Conservation (phyloP, 352 stramenopile genomes). For the Phytophthora agathidicida region DNA sequence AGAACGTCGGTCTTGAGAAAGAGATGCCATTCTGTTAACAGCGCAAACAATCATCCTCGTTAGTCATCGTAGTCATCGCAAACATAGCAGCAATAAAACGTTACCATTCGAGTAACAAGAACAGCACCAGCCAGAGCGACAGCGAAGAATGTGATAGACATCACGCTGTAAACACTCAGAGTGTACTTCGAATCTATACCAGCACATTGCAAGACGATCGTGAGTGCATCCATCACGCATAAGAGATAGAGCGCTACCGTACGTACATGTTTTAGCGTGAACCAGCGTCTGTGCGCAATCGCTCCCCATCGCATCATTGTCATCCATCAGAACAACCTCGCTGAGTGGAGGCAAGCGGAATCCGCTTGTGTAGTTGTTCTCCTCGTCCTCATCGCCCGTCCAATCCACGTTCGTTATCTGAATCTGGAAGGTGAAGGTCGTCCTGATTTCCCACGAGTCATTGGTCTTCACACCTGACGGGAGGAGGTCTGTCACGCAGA, state of each 20-base stretch:
- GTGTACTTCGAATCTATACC: conserved; percentile 60
- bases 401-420: conserved; percentile 63
- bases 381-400: conserved; percentile 26
- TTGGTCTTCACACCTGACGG: conserved; percentile 65
- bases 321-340: conserved; percentile 69
- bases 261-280: conserved; percentile 68
- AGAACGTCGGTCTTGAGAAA: conserved; percentile 78
- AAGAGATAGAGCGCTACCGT: conserved; percentile 6
- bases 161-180: conserved; percentile 87
- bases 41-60: conserved; percentile 6
- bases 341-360: conserved; percentile 56
- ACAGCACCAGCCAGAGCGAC: conserved; percentile 76
- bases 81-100: background rate
- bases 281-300: conserved; percentile 78
- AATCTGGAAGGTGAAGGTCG: conserved; percentile 78
- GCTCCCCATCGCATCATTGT: conserved; percentile 50
- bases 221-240: conserved; percentile 5
- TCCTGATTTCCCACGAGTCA: conserved; percentile 69
- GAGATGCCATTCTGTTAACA: conserved; percentile 74
- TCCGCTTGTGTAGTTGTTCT: conserved; percentile 22
- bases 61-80: background rate
- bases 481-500: conserved; percentile 73
- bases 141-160: conserved; percentile 86
- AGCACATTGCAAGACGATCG: conserved; percentile 7
- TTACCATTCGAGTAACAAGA: conserved; percentile 84